Conservation (phyloP, 345 rosid species). For the Hypericum androsaemum region DNA sequence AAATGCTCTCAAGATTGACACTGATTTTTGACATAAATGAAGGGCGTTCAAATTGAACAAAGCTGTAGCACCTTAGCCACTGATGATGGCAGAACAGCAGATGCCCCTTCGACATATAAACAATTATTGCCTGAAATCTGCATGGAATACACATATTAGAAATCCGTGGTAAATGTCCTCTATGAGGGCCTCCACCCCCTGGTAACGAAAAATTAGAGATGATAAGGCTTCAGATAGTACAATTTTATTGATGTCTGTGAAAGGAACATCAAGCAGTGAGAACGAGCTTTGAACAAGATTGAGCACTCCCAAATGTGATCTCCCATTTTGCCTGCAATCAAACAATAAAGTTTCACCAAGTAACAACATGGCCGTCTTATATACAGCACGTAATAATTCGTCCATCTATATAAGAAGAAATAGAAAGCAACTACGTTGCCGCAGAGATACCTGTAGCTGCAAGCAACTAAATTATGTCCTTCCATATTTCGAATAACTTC, state of each 20-base stretch:
- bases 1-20: too few species aligned
- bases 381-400: too few species aligned
- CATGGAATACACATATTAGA: conserved; percentile 11
- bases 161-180: conserved; percentile 6
- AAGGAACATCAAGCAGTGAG: conserved; percentile 70
- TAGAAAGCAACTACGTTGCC: conserved; percentile 11
- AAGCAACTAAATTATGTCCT: conserved; percentile 57
- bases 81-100: conserved; percentile 72
- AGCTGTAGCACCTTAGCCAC: conserved; percentile 56
- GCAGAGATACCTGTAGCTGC: conserved; percentile 62
- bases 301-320: conserved; percentile 68
- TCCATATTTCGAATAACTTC: conserved; percentile 48
- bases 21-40: neutral
- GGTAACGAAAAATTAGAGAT: conserved; percentile 5
- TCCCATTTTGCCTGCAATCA: conserved; percentile 78
- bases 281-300: conserved; percentile 53
- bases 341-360: neutral
- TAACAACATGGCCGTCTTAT: too few species aligned
- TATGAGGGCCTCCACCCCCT: conserved; percentile 3
- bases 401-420: conserved; percentile 3
- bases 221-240: conserved; percentile 29
- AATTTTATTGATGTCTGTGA: conserved; percentile 72
- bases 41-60: too few species aligned
- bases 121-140: conserved; percentile 58
- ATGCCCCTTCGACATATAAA: conserved; percentile 80